Evolutionary conservation across 345 rosid genomes (phyloP), one percentile per base, ranked within the genome.

Genomic region (Boechera divaricarpa): DNA sequence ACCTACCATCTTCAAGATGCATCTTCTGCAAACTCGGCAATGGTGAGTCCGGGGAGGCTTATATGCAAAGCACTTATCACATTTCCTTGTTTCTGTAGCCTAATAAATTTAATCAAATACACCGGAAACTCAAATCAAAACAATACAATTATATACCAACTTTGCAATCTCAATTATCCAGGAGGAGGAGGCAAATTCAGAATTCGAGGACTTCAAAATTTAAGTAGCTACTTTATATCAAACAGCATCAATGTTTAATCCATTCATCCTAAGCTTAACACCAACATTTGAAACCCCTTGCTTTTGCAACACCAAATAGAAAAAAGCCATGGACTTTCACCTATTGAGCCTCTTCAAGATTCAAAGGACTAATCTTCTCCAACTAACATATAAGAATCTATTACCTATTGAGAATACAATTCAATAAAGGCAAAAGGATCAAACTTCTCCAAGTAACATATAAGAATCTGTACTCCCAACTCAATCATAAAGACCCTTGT

Each of bases 11-110:
- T 86, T 89, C 83, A 94, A 78, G 39, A 89, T 89, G 56, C 98
- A 92, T 85, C 92, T 88, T 88, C 86, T 88, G 80, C 98, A 94
- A 77, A 89, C 83, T 70, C 94, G 94, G 69, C 98, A 90, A 67
- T 94, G 98, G 77, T 94, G 98, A 78, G 97, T 84, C 75, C 98
- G 85, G 0, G 83, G 91, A 66, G 98, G 98, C 76, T 94, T 94
- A 74, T 73, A 83, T 4, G 78, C 86, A 36, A 89, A 86, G 66
- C 98, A 94, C 73, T 86, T 90, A 70, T 89, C 91, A 76, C 98
- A 94, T 63, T 78, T 86, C 78, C 89, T 87, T 68, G 81, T 73
- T 62, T 85, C 85, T 62, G 74, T 73, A 59, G 72, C 87, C 98
- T 94, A 79, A 33, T 5, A 62, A 10, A 29, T 64, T 4, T 6